These are phyloP conservation scores for Fusarium sambucinum DNA, from an alignment of 2,329 filamentous ascomycete species.

Conservation along the genomic window DNA sequence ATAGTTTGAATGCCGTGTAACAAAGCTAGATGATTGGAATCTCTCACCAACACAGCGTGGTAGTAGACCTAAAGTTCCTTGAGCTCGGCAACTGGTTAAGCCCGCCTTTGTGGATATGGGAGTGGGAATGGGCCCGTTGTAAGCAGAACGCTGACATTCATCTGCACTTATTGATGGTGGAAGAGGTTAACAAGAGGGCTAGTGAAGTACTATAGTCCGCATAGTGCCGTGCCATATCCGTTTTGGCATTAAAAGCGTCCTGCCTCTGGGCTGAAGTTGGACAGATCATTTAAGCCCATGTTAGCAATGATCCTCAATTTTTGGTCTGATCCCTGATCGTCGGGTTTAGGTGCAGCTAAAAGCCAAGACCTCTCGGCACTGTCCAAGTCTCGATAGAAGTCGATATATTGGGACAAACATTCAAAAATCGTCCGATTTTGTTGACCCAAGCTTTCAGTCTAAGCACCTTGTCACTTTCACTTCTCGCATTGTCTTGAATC, in stretches of 20 bases:
- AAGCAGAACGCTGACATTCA: slow-evolving; percentile 2
- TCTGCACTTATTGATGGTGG: neutral
- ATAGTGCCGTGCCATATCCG: slow-evolving; percentile 6
- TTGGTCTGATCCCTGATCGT: slow-evolving; percentile 28
- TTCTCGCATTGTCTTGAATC: slow-evolving; percentile 19
- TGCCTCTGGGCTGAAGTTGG: slow-evolving; percentile 10
- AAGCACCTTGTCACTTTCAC: neutral
- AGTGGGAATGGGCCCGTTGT: slow-evolving; percentile 5
- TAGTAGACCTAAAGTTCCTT: neutral
- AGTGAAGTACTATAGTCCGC: neutral
- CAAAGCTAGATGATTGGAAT: slow-evolving; percentile 10
- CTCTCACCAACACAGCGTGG: neutral
- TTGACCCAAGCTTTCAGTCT: slow-evolving; percentile 1
- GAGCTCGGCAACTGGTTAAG: slow-evolving; percentile 7
- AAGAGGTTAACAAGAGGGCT: neutral
- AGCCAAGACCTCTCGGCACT: slow-evolving; percentile 19
- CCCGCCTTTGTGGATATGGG: slow-evolving; percentile 8
- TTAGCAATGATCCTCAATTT: slow-evolving; percentile 19
- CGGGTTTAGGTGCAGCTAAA: slow-evolving; percentile 2
- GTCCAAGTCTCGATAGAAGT: neutral
- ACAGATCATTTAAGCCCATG: slow-evolving; percentile 20
- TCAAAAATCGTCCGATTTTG: slow-evolving; percentile 6
- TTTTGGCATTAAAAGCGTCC: slow-evolving; percentile 11
- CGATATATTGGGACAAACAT: neutral
- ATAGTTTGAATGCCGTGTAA: slow-evolving; percentile 21